Base-by-base conservation (phyloP, 2,329 filamentous ascomycete species). In the Trichoderma polysporum region DNA sequence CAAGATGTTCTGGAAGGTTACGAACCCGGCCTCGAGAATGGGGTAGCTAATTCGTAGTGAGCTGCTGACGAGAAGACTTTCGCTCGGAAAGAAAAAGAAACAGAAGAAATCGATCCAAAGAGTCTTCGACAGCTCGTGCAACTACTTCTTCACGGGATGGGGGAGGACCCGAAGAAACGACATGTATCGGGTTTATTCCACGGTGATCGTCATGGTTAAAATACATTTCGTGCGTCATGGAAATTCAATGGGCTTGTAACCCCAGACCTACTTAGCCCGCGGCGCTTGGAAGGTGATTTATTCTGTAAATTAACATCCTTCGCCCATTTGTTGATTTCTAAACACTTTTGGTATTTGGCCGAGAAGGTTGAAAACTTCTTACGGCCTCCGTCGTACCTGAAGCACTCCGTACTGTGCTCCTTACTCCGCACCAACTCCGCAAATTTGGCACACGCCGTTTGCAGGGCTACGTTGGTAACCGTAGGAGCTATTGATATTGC, bases 1-100 rank as follows among this genome's bases (percentile, higher is more conserved):
- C 59, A 53, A 53, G 33, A 66, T 53, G 49, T 66, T 60, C 64
- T 66, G 53, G 64, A 66, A 66, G 64, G 54, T 60, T 53, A 33
- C 31, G 13, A 45, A 41, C 19, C 45, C 50, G 54, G 22, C 54
- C 54, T 15, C 22, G 17, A 19, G 27, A 19, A 22, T 12, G 7
- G 27, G 22, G 37, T 47, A 17, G n/a, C 3, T 39, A 57, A 33
- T 17, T 29, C 22, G 25, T 45, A n/a, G 39, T 12, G 9, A 5
- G 47, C 25, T 19, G n/a, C 59, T 41, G 37, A 31, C n/a, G 8
- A n/a, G 22, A 41, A 39, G 19, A 6, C 7, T 12, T 45, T 33
- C 19, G 35, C 9, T 35, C 50, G 10, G n/a, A 37, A 22, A 9
- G 22, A 7, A 39, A 27, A 7, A 22, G 52, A 15, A 37, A 35